Percentiles rank a stretch among this genome's conserved stretches.
These are phyloP conservation scores for Scenedesmus sp. DNA, from an alignment of 163 green algal species.

Conservation along the genomic window DNA sequence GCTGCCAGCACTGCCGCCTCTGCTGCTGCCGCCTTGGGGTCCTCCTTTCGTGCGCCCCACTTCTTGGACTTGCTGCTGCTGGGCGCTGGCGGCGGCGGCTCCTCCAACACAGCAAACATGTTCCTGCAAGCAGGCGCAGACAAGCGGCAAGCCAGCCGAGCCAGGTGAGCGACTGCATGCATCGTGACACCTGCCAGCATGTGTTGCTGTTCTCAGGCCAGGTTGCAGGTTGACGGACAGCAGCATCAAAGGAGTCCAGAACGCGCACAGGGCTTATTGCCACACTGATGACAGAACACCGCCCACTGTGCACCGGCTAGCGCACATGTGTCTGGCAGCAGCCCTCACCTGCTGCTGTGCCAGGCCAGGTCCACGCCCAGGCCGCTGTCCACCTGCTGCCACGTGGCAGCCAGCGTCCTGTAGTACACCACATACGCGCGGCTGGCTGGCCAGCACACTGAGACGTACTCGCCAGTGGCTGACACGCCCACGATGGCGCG, in stretches of 20 bases:
- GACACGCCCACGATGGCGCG: constrained; percentile 47
- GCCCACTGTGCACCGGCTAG: not conserved
- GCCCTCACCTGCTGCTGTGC: constrained; percentile 43
- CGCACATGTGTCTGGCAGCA: not conserved
- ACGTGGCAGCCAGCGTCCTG: constrained; percentile 49
- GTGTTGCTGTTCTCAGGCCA: not conserved
- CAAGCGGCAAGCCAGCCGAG: not conserved
- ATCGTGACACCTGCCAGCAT: not conserved
- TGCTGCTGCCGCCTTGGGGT: constrained; percentile 32
- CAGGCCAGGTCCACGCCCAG: constrained; percentile 48
- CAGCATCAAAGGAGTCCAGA: not conserved
- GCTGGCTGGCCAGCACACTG: constrained; percentile 49
- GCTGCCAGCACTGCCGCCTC: constrained; percentile 44
- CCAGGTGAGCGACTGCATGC: not conserved
- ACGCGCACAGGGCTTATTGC: not conserved
- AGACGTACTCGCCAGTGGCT: constrained; percentile 45
- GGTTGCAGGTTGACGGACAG: not conserved
- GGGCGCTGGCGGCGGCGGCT: constrained; percentile 43
- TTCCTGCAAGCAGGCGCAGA: constrained; percentile 18
- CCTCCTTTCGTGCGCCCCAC: constrained; percentile 32
- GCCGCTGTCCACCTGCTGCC: constrained; percentile 50
- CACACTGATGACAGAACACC: not conserved
- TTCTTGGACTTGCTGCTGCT: constrained; percentile 43
- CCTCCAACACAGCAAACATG: constrained; percentile 59
- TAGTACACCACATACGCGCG: constrained; percentile 48